Evolutionary conservation across 2,329 filamentous ascomycete genomes (phyloP).

Genomic region (Fusarium aywerte): DNA sequence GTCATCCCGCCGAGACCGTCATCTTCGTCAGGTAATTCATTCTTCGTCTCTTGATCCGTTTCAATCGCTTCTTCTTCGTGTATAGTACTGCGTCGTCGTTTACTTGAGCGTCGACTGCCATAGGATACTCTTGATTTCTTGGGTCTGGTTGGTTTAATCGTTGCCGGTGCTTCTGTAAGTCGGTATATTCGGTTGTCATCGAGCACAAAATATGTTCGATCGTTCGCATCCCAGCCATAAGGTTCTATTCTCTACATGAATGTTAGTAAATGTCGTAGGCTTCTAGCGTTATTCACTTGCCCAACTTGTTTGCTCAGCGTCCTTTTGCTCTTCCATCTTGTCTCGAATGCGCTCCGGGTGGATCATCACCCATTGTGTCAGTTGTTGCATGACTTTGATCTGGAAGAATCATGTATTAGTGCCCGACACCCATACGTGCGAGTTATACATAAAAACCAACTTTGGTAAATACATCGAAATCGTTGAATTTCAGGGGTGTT

Average conservation of each 20-base stretch:
- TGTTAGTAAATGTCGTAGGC: conserved; percentile 28
- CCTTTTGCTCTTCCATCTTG: conserved; percentile 83
- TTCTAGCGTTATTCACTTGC: conserved; percentile 62
- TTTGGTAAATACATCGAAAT: conserved; percentile 86
- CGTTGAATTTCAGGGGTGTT: conserved; percentile 75
- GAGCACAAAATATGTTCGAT: conserved; percentile 87
- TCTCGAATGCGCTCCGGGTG: conserved; percentile 89
- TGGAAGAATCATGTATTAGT: conserved; percentile 44
- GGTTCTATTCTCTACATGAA: conserved; percentile 74
- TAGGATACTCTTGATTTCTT: conserved; percentile 66
- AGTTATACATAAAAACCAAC: conserved; percentile 54
- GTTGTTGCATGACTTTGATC: conserved; percentile 84
- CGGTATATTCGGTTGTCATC: conserved; percentile 96
- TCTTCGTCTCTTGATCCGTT: conserved; percentile 52
- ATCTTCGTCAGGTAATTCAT: conserved; percentile 55
- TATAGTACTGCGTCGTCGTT: conserved; percentile 71
- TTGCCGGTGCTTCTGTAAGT: conserved; percentile 76
- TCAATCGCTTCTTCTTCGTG: conserved; percentile 49
- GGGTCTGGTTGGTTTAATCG: conserved; percentile 73
- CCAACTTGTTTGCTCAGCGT: conserved; percentile 85
- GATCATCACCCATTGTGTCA: conserved; percentile 89
- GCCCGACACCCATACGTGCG: neutral
- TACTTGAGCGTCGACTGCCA: conserved; percentile 73
- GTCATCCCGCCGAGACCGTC: conserved; percentile 79
- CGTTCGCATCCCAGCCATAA: conserved; percentile 88